Evolutionary conservation across 208 protist species (phyloP).

Genomic region (Vickermania spadyakhi): DNA sequence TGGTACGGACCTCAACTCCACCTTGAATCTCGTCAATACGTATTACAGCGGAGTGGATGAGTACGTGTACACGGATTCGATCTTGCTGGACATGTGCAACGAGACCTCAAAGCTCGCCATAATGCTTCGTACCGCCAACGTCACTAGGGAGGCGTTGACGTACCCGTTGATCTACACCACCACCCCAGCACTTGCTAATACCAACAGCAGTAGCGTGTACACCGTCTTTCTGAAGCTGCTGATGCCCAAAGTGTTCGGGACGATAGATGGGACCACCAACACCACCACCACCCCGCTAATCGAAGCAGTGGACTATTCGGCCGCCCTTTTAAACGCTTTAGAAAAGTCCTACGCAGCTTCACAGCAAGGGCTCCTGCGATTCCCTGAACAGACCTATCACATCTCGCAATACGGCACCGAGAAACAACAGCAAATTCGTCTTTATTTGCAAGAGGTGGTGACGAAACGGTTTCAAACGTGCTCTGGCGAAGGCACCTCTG

Average conservation of each 20-base stretch:
- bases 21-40: conserved; percentile 10
- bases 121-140: conserved; percentile 13
- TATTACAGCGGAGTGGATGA: conserved; percentile 62
- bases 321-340: conserved; percentile 4
- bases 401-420: conserved; percentile 14
- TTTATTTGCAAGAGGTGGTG: background rate
- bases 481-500: background rate
- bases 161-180: conserved; percentile 55
- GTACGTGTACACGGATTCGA: conserved; percentile 33
- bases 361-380: background rate
- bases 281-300: conserved; percentile 22
- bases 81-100: conserved; percentile 47
- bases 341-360: conserved; percentile 11
- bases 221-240: conserved; percentile 57
- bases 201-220: conserved; percentile 19
- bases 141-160: conserved; percentile 16
- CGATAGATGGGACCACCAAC: conserved; percentile 11
- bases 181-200: conserved; percentile 5
- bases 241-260: conserved; percentile 41
- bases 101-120: conserved; percentile 20
- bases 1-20: conserved; percentile 9
- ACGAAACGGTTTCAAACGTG: background rate
- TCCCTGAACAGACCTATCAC: conserved; percentile 9
- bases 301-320: conserved; percentile 8
- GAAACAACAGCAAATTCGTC: conserved; percentile 23